Percentiles rank a stretch among this genome's conserved stretches.
These are phyloP conservation scores for Nicotiana paniculata DNA, from an alignment of 257 asterid genomes.

Conservation along the genomic window DNA sequence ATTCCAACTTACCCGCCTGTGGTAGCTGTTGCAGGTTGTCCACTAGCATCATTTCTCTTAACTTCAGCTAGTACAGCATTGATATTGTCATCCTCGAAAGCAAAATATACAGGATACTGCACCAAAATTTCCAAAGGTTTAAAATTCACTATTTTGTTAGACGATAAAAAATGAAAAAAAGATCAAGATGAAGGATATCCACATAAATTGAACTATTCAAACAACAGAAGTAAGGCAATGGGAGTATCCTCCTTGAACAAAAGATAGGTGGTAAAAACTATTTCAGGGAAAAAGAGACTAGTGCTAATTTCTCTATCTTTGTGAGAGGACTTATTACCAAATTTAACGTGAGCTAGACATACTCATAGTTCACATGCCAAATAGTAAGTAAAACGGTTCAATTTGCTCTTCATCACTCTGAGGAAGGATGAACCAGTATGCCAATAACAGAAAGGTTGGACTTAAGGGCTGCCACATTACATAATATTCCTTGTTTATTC, in stretches of 20 bases:
- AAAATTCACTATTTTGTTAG: background rate
- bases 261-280: background rate
- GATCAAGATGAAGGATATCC: background rate
- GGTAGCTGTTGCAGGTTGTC: constrained; percentile 96
- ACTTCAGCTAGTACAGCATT: constrained; percentile 70
- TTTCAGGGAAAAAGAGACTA: background rate
- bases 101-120: constrained; percentile 95
- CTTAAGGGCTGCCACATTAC: background rate
- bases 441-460: background rate
- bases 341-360: background rate
- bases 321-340: background rate
- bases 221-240: background rate
- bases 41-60: constrained; percentile 78
- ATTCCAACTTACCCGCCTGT: constrained; percentile 91
- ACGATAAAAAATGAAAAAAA: background rate
- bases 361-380: background rate
- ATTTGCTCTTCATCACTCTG: background rate
- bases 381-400: background rate
- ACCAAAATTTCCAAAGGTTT: constrained; percentile 17
- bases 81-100: constrained; percentile 71
- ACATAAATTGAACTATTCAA: background rate
- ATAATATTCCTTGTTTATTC: background rate
- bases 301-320: background rate
- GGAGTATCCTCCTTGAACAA: background rate
- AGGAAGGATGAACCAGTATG: background rate